phyloP scores from a whole-genome alignment of 78 protist species.

The Diacronema lutheri region DNA sequence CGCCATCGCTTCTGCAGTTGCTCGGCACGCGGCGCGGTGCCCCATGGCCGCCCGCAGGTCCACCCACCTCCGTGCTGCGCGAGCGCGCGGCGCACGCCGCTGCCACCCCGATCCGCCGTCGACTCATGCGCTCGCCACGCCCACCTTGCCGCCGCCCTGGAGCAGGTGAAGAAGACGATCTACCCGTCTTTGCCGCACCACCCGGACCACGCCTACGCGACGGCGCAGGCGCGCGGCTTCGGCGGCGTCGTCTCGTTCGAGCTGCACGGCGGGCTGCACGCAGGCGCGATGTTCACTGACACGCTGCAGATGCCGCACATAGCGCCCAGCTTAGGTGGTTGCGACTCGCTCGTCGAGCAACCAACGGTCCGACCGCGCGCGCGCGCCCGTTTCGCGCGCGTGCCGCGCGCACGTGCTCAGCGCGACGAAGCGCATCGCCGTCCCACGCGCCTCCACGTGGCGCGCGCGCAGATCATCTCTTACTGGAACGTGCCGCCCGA shows the following conservation, averaged over 20 bases:
- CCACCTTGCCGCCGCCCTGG: no score
- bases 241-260: slow-evolving; percentile 38
- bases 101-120: no score
- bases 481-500: no score
- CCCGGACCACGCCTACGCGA: slow-evolving; percentile 16
- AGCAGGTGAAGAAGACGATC: neutral
- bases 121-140: no score
- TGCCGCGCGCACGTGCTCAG: neutral
- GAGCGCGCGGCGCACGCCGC: no score
- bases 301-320: slow-evolving; percentile 36
- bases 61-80: no score
- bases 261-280: slow-evolving; percentile 15
- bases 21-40: neutral
- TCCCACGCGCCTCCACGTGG: no score
- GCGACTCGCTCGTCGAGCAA: slow-evolving; percentile 19
- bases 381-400: neutral
- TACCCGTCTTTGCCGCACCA: slow-evolving; percentile 9
- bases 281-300: slow-evolving; percentile 3
- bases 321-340: slow-evolving; percentile 32
- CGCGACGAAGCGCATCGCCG: no score
- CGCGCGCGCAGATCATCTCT: no score
- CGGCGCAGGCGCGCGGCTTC: slow-evolving; percentile 3
- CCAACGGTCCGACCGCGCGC: neutral
- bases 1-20: neutral
- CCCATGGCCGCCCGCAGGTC: no score